Evolutionary conservation across 257 asterid species (phyloP).

Genomic region (Primulina huaijiensis): DNA sequence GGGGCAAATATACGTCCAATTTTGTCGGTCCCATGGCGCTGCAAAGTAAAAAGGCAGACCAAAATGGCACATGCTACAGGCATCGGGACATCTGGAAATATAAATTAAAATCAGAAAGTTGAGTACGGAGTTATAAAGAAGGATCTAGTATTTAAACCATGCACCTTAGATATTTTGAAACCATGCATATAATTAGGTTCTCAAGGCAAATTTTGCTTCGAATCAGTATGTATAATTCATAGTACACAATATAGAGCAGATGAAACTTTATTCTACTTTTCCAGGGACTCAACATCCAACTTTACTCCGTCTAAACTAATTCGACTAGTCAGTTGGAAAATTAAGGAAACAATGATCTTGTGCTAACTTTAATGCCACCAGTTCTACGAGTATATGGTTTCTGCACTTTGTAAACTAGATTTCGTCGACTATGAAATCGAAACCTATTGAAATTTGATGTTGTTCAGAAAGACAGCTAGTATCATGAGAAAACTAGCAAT

Average conservation of each 20-base stretch:
- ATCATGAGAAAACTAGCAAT: background rate
- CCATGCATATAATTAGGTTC: background rate
- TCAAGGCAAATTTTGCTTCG: background rate
- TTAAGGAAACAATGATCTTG: background rate
- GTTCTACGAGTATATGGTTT: background rate
- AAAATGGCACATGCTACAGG: slow-evolving; percentile 79
- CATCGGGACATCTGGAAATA: slow-evolving; percentile 66
- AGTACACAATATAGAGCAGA: background rate
- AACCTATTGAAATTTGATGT: background rate
- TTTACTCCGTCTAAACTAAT: background rate
- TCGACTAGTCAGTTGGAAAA: background rate
- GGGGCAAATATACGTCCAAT: slow-evolving; percentile 88
- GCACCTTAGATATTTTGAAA: background rate
- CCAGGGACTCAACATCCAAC: background rate
- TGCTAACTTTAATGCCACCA: background rate
- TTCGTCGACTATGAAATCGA: background rate
- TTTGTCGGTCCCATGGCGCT: slow-evolving; percentile 75
- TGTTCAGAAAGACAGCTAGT: background rate
- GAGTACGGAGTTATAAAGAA: background rate
- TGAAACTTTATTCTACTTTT: background rate
- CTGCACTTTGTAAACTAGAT: background rate
- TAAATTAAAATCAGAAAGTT: slow-evolving; percentile 27
- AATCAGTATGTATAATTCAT: background rate
- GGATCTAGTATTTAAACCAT: background rate
- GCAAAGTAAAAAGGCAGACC: slow-evolving; percentile 87